Percentiles rank a stretch among this genome's conserved stretches.
Evolutionary conservation across 169 alveolate species (phyloP).

Genomic region (Theileria sp.): DNA sequence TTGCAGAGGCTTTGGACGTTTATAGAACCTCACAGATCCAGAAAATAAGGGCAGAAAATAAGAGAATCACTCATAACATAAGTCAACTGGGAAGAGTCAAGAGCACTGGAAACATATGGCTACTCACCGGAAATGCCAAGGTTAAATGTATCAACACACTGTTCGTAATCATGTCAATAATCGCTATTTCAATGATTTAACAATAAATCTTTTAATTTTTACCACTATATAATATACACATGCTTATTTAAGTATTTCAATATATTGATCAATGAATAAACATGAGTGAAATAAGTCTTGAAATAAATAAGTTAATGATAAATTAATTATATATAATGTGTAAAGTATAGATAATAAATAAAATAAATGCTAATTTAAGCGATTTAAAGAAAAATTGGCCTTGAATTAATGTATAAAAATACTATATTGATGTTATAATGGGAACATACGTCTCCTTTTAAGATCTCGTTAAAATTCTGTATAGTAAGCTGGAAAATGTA

Average conservation of each 20-base stretch:
- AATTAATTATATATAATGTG: too few species aligned
- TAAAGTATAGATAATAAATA: too few species aligned
- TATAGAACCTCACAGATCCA: slow-evolving; percentile 26
- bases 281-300: not conserved
- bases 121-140: not conserved
- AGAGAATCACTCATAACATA: slow-evolving; percentile 38
- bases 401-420: too few species aligned
- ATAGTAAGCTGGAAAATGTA: not conserved
- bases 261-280: too few species aligned
- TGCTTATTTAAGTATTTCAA: too few species aligned
- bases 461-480: not conserved
- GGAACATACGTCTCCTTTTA: not conserved
- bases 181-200: not conserved
- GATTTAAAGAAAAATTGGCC: not conserved
- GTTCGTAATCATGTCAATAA: not conserved
- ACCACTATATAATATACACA: too few species aligned
- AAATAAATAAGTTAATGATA: not conserved
- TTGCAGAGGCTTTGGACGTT: slow-evolving; percentile 35
- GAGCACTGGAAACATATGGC: slow-evolving; percentile 43
- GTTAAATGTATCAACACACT: not conserved
- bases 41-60: slow-evolving; percentile 30
- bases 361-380: too few species aligned
- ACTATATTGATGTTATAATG: not conserved
- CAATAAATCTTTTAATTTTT: not conserved
- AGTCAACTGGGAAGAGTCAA: slow-evolving; percentile 48